Evolutionary conservation across 164 flowering plant species (phyloP).

Genomic region (Litsea cubeba): DNA sequence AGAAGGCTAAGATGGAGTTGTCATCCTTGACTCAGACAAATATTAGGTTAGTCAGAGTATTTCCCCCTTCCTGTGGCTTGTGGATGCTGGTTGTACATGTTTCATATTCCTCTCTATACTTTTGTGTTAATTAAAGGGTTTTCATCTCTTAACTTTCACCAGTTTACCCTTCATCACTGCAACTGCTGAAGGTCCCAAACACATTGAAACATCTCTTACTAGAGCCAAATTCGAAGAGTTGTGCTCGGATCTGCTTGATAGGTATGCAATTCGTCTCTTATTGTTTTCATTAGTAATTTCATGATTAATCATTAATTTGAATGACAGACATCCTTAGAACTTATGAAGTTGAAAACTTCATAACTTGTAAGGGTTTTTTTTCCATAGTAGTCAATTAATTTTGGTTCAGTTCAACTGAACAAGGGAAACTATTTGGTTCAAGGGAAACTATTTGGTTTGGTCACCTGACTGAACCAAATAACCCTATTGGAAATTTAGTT

Average conservation of each 20-base stretch:
- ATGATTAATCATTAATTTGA: neutral
- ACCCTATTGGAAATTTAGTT: too few relatives aligned
- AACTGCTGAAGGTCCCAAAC: constrained; percentile 81
- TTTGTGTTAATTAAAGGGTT: too few relatives aligned
- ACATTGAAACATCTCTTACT: constrained; percentile 74
- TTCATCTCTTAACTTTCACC: constrained; percentile 8
- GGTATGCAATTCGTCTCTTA: constrained; percentile 27
- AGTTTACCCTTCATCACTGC: constrained; percentile 86
- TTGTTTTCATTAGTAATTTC: neutral
- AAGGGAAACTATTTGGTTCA: too few relatives aligned
- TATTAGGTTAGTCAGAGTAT: constrained; percentile 26
- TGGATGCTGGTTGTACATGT: neutral
- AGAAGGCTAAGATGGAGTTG: constrained; percentile 59
- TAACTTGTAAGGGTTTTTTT: too few relatives aligned
- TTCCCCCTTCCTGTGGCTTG: neutral
- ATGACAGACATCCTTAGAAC: neutral
- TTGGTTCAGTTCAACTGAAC: too few relatives aligned
- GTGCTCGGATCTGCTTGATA: constrained; percentile 76
- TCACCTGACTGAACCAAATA: too few relatives aligned
- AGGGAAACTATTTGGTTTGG: too few relatives aligned
- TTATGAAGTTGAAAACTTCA: too few relatives aligned
- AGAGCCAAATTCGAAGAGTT: constrained; percentile 85
- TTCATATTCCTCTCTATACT: neutral
- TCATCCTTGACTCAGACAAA: constrained; percentile 48
- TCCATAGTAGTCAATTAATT: too few relatives aligned